Evolutionary conservation across 169 alveolate genomes (phyloP), one percentile per base, ranked within the genome.

Genomic region (Haemoproteus tartakovskyi): DNA sequence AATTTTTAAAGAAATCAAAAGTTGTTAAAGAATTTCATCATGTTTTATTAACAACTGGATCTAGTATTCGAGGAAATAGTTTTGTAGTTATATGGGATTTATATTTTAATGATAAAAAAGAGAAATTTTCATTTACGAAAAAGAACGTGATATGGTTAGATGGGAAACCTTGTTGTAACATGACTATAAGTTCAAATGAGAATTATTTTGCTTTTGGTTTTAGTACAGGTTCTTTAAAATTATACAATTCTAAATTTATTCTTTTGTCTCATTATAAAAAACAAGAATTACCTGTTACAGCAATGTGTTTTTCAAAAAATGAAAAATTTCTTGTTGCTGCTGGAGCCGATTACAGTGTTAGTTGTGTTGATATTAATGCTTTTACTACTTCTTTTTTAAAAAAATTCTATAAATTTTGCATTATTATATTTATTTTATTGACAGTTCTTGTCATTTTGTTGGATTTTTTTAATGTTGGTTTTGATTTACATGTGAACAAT

Each of bases 341-440:
- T 0, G 84, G 84, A 48, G 84, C 84, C 12, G 84, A 70, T 48
- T 70, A 70, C 33, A 70, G 62, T 37, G 57, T 70, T 41, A 70
- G 84, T 9, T 54, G 78, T 43, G 19, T 57, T 21, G 52, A 70
- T 14, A 41, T 70, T 0, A 56, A 70, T 37, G 43, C 78, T 0
- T 54, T 70, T 26, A 52, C 41, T 24, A 56, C 57, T 24, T 51
- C 78, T 4, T 70, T 41, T 22, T 36, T 70, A 16, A 70, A 61
- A 37, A 56, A 26, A 45, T 12, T 54, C 0, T 40, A 78, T 50
- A 70, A 57, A 48, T 1, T 26, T 27, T 8, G 43, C n/a, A 26
- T 70, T 11, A 37, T 30, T 5, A 2, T 70, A 4, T 8, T 70
- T 3, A 41, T 70, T 3, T 0, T 54, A 16, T 9, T 56, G 0